Base-by-base conservation (phyloP, 768 basidiomycete genomes). In the Amanita pseudoporphyria region DNA sequence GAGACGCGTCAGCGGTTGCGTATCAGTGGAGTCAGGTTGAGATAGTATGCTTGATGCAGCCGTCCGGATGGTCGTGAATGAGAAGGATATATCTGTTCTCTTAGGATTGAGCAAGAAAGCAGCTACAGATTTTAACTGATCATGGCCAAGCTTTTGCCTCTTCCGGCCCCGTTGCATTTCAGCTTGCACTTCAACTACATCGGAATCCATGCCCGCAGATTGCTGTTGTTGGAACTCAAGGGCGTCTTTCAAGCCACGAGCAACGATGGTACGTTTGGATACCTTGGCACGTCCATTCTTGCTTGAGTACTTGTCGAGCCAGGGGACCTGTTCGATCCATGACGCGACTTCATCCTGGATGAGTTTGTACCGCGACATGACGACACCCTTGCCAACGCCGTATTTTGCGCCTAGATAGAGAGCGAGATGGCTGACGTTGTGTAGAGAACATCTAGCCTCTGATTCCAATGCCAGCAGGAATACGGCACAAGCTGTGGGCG, bases 381-480 rank as follows among this genome's bases (percentile, higher is more conserved):
- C 74, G 40, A 76, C 70, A 26, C 69, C 66, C 47, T 78, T 74
- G 13, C 72, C 68, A 32, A 73, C 67, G 31, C 75, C 71, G 54
- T 76, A 70, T 36, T 75, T 73, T 21, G 62, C 54, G 9, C 74
- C 84, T 35, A 89, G 71, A 26, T 62, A 69, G 45, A 71, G 71
- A n/a, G 79, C 74, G 50, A 87, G 67, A n/a, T 75, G 72, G 10
- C 68, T 71, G 22, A 83, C 63, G 44, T 76, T 69, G 45, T 76
- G 73, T 37, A 82, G 68, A 9, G 75, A 67, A 21, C 67, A 61
- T 37, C 77, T 74, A 9, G 65, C 63, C 56, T 84, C 83, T 3
- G 79, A 80, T 69, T 91, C 89, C 32, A 88, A 64, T 0, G 82
- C 76, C 46, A 87, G 71, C 21, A 90, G 70, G 50, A 87, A 67